Base-by-base conservation (phyloP, 331 rosid genomes). In the Prunus yedoensis region DNA sequence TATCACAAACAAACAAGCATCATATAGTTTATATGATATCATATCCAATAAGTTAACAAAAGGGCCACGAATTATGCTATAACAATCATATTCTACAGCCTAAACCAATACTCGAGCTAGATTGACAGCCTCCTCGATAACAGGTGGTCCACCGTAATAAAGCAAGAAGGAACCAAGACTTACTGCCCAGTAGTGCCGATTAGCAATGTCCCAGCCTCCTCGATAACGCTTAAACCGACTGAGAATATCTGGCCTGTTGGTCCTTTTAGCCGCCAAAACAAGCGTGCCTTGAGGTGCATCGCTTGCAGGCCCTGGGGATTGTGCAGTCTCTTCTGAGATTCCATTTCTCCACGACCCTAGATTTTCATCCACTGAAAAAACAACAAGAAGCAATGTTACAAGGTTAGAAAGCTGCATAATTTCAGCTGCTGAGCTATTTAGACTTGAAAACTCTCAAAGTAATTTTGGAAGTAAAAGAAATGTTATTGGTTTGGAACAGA, bases 101-200 rank as follows among this genome's bases (percentile, higher is more conserved):
- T 32, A 64, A 21, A 49, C 64, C 53, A 9, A 75, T 54, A 41
- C 8, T 41, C 28, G 15, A 66, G 49, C 47, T 20, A 70, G 68
- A 25, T 35, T 11, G 28, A 45, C 21, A 9, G 54, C 59, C 25
- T 23, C 25, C 25, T 23, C 25, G 25, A 23, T 23, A 23, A 23
- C 43, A 30, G 5, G 35, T 30, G 27, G 45, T 45, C 30, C 75
- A 56, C 67, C 78, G 20, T 8, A 38, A 71, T 10, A 71, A 47
- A 32, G 67, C 76, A 79, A 54, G n/a, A 59, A 71, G 58, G 21
- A 64, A 80, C 14, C 67, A 53, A 11, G 30, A 82, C 99, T 89
- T 87, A 95, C 99, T 4, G 99, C 96, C 99, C 99, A 95, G 87
- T 95, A 95, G 82, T 95, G 92, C 47, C 51, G 89, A 82, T 88